These are phyloP conservation scores for Pseudogymnoascus sp. DNA, from an alignment of 2,329 filamentous ascomycete genomes.

Conservation along the genomic window DNA sequence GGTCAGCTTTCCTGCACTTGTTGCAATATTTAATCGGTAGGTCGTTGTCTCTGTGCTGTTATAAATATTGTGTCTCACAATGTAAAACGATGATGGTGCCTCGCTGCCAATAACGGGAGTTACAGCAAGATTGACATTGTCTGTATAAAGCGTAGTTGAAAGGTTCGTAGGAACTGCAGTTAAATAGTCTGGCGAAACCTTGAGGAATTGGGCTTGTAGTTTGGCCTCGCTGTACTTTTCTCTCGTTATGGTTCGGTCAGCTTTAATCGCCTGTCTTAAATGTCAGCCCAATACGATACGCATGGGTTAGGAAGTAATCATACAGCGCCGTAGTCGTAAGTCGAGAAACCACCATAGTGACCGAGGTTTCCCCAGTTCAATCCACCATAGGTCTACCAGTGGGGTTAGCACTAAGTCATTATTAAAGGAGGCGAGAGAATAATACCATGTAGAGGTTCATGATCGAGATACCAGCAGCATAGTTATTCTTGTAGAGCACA, in stretches of 20 bases:
- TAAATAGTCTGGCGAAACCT: conserved; percentile 18
- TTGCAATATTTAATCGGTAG: conserved; percentile 56
- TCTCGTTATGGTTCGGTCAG: conserved; percentile 1
- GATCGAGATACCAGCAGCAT: conserved; percentile 56
- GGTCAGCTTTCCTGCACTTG: conserved; percentile 45
- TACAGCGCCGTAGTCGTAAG: conserved; percentile 46
- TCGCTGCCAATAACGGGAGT: conserved; percentile 51
- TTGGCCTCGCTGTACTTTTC: conserved; percentile 15
- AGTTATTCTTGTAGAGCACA: conserved; percentile 69
- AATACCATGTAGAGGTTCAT: conserved; percentile 66
- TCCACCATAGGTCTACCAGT: conserved; percentile 57
- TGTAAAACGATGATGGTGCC: conserved; percentile 51
- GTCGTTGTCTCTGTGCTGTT: conserved; percentile 45
- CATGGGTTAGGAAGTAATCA: not conserved
- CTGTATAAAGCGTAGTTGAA: conserved; percentile 50
- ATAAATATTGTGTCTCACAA: conserved; percentile 59
- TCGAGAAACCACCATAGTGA: conserved; percentile 53
- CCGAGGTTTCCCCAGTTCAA: conserved; percentile 77
- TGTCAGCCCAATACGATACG: not conserved
- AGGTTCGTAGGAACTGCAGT: conserved; percentile 11
- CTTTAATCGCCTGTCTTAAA: conserved; percentile 12
- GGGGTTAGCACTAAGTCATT: not conserved
- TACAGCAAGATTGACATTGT: conserved; percentile 52
- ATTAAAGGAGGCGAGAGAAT: not conserved
- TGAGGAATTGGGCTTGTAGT: conserved; percentile 16